Conservation (phyloP, 805 yeast species). For the Ogataea nitratoaversa region DNA sequence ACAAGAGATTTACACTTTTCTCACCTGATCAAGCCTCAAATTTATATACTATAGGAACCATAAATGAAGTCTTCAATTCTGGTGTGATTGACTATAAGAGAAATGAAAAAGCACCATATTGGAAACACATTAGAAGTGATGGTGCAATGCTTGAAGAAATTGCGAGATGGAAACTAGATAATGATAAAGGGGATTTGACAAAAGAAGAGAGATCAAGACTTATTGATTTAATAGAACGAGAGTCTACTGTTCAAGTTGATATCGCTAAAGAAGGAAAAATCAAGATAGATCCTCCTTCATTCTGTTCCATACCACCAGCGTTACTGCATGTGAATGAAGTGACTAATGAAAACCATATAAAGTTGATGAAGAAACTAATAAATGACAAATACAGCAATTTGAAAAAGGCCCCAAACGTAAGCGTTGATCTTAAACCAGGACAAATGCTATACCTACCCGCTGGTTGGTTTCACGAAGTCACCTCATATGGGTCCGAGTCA, state of each 20-base stretch:
- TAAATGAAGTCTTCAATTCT: conserved; percentile 47
- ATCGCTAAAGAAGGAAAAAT: conserved; percentile 12
- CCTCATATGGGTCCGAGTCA: conserved; percentile 57
- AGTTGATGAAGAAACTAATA: conserved; percentile 32
- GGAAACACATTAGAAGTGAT: conserved; percentile 60
- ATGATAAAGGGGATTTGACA: conserved; percentile 7
- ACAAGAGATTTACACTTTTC: conserved; percentile 62
- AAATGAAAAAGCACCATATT: conserved; percentile 53
- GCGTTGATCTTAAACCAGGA: conserved; percentile 53
- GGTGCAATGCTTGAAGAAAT: conserved; percentile 54
- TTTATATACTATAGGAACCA: conserved; percentile 60
- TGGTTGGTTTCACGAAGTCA: conserved; percentile 83
- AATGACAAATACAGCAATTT: conserved; percentile 47
- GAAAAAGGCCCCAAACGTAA: conserved; percentile 35
- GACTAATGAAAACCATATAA: conserved; percentile 20
- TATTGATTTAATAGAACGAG: conserved; percentile 25
- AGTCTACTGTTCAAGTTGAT: conserved; percentile 19
- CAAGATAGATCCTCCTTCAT: conserved; percentile 61
- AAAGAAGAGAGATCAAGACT: conserved; percentile 25
- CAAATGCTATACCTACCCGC: conserved; percentile 68
- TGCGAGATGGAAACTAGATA: conserved; percentile 38
- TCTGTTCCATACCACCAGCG: conserved; percentile 59
- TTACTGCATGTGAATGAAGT: conserved; percentile 58
- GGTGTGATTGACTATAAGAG: conserved; percentile 64
- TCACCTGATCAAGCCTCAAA: conserved; percentile 58